Conservation (phyloP, 1,139 yeast species). For the Zygoascus hellenicus region DNA sequence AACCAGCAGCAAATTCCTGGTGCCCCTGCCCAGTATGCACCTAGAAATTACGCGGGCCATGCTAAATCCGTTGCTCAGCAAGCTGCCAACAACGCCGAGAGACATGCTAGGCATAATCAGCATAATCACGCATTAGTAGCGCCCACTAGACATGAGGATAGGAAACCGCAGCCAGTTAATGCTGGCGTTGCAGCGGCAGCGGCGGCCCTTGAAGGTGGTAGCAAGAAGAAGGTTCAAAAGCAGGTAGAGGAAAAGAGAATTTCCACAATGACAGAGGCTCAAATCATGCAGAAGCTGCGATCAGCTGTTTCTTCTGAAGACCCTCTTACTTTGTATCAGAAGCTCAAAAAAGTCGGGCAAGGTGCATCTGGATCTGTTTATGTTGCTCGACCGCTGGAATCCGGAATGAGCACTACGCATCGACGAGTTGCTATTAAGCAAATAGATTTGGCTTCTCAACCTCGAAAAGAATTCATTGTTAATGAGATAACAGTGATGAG, state of each 20-base stretch:
- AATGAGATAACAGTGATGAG: constrained; percentile 94
- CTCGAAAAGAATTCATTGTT: constrained; percentile 89
- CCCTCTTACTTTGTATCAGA: constrained; percentile 79
- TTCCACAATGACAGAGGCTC: constrained; percentile 77
- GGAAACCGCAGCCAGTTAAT: constrained; percentile 18
- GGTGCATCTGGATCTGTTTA: constrained; percentile 98
- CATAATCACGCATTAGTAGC: constrained; percentile 5
- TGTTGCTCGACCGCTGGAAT: constrained; percentile 60
- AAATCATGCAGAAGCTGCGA: constrained; percentile 74
- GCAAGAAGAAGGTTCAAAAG: constrained; percentile 17
- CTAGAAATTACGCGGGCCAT: constrained; percentile 1
- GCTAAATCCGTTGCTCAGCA: constrained; percentile 16
- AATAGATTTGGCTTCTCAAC: constrained; percentile 89
- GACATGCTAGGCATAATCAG: constrained; percentile 7
- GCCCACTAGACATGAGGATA: constrained; percentile 11
- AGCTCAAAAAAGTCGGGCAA: constrained; percentile 96
- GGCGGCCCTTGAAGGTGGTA: constrained; percentile 24
- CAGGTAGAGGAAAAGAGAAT: constrained; percentile 51
- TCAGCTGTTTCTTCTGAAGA: constrained; percentile 79
- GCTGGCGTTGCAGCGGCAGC: constrained; percentile 24
- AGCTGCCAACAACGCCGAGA: constrained; percentile 15
- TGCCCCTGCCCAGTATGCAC: constrained; percentile 10
- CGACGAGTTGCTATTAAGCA: constrained; percentile 75
- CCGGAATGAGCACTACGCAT: constrained; percentile 27
- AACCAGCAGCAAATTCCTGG: constrained; percentile 20